Evolutionary conservation across 768 basidiomycete genomes (phyloP).

Genomic region (Boletus huronensis): DNA sequence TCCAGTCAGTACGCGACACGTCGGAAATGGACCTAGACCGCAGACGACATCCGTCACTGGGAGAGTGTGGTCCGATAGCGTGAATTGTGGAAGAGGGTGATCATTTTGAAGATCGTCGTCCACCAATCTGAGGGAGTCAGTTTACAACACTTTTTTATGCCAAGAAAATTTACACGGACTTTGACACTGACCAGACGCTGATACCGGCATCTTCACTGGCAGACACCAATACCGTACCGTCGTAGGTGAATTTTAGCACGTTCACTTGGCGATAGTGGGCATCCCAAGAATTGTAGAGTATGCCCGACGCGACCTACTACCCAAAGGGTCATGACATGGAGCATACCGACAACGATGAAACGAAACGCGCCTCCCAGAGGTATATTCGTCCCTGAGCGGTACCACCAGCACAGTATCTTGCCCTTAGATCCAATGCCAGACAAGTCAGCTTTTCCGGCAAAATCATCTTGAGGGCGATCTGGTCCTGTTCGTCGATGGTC

Average conservation of each 20-base stretch:
- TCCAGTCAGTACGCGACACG: constrained; percentile 72
- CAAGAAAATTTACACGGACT: constrained; percentile 45
- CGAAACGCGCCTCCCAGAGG: constrained; percentile 83
- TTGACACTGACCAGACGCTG: constrained; percentile 85
- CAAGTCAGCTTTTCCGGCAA: constrained; percentile 88
- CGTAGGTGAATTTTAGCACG: constrained; percentile 77
- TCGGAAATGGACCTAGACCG: constrained; percentile 77
- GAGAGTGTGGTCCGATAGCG: constrained; percentile 88
- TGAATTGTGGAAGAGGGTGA: constrained; percentile 71
- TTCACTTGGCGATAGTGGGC: constrained; percentile 92
- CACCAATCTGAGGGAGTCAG: constrained; percentile 51
- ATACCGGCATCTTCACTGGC: constrained; percentile 90
- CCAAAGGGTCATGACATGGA: constrained; percentile 17
- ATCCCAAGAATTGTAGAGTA: constrained; percentile 87
- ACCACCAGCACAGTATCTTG: constrained; percentile 82
- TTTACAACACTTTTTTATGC: constrained; percentile 8
- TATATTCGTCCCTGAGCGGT: constrained; percentile 87
- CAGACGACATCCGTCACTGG: constrained; percentile 80
- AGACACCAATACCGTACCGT: constrained; percentile 76
- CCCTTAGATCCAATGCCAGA: constrained; percentile 68
- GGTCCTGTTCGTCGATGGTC: constrained; percentile 57
- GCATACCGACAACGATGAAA: background rate
- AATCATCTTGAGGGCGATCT: constrained; percentile 80
- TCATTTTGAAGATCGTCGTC: constrained; percentile 75
- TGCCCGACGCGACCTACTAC: constrained; percentile 84